Evolutionary conservation across 2,329 filamentous ascomycete species (phyloP).

Genomic region (Coniochaeta hoffmannii): DNA sequence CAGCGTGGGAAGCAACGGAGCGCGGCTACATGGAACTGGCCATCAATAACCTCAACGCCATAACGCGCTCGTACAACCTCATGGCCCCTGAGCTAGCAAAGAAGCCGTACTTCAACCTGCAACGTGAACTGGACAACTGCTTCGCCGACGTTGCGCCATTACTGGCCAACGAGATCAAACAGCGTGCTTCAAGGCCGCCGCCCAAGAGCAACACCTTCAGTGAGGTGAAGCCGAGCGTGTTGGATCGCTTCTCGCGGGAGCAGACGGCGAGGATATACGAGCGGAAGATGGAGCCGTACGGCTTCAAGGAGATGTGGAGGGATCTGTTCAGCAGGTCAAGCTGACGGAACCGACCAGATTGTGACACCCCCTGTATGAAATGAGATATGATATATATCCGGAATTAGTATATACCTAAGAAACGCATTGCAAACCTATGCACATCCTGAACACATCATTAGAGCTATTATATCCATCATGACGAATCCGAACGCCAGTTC

Average conservation of each 20-base stretch:
- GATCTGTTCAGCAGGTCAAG: slow-evolving; percentile 50
- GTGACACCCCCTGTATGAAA: not conserved
- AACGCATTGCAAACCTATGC: not conserved
- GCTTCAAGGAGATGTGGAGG: slow-evolving; percentile 82
- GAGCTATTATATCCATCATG: not conserved
- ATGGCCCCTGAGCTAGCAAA: slow-evolving; percentile 89
- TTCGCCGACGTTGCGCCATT: slow-evolving; percentile 80
- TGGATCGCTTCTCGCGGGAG: slow-evolving; percentile 52
- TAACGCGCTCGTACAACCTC: slow-evolving; percentile 86
- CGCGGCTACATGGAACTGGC: slow-evolving; percentile 67
- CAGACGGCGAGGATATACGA: slow-evolving; percentile 61
- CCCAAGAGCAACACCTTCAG: slow-evolving; percentile 20
- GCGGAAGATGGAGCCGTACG: slow-evolving; percentile 68
- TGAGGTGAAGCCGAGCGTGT: slow-evolving; percentile 32
- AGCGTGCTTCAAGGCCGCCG: slow-evolving; percentile 48
- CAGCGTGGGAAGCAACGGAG: slow-evolving; percentile 67
- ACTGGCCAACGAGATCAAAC: slow-evolving; percentile 63
- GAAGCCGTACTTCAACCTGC: slow-evolving; percentile 82
- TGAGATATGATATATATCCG: not conserved
- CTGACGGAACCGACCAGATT: not conserved
- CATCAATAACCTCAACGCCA: slow-evolving; percentile 68
- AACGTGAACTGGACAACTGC: slow-evolving; percentile 73
- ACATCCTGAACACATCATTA: not conserved
- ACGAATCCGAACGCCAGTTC: not conserved
- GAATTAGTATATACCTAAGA: not conserved